Evolutionary conservation across 768 basidiomycete species (phyloP).

Genomic region (Leucocoprinus sp.): DNA sequence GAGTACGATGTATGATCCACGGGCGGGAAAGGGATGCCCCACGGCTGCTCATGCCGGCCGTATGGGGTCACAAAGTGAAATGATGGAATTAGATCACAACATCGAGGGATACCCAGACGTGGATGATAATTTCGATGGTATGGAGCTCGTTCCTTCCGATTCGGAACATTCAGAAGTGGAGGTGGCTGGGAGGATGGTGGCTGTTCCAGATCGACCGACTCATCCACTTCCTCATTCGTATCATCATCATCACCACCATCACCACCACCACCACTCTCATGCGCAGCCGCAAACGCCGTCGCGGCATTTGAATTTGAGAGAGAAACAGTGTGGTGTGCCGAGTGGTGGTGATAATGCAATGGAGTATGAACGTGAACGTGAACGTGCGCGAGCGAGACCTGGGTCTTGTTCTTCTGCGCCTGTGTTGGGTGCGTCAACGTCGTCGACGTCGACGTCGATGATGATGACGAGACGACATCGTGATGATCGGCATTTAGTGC

Average conservation of each 20-base stretch:
- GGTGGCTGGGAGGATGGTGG: conserved; percentile 14
- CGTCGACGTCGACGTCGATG: too few relatives aligned
- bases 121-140: conserved; percentile 49
- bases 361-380: neutral
- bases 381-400: neutral
- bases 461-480: too few relatives aligned
- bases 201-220: neutral
- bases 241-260: neutral
- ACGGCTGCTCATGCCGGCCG: too few relatives aligned
- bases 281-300: neutral
- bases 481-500: too few relatives aligned
- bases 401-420: too few relatives aligned
- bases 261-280: neutral
- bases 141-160: conserved; percentile 47
- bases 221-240: neutral
- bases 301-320: neutral
- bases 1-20: conserved; percentile 12
- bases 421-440: too few relatives aligned
- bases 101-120: conserved; percentile 43
- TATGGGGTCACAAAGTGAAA: conserved; percentile 8
- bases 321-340: too few relatives aligned
- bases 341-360: neutral
- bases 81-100: conserved; percentile 11
- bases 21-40: conserved; percentile 15
- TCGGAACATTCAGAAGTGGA: conserved; percentile 28